A percentile compares a stretch with the other conserved stretches of the same genome.
Conservation (phyloP, 768 basidiomycete species). For the Porpolomopsis calyptriformis region DNA sequence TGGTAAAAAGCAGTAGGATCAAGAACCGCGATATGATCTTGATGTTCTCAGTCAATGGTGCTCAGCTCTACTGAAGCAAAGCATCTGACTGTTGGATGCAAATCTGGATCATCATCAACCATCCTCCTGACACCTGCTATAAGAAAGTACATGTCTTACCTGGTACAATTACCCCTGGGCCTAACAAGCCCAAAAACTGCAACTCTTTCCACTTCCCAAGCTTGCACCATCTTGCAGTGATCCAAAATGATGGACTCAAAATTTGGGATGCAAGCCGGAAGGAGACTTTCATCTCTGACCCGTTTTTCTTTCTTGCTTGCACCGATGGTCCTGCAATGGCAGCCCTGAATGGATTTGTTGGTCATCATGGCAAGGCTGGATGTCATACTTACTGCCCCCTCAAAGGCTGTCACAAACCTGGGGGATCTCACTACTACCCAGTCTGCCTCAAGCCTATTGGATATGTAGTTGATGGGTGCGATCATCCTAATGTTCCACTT, state of each 20-base stretch:
- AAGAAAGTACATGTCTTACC: constrained; percentile 22
- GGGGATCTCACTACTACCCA: constrained; percentile 24
- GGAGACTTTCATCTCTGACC: constrained; percentile 7
- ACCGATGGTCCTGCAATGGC: constrained; percentile 28
- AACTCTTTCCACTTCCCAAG: constrained; percentile 26
- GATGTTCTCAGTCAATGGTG: constrained; percentile 27
- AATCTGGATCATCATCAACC: constrained; percentile 25
- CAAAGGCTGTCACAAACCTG: constrained; percentile 20
- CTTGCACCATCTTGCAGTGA: constrained; percentile 25
- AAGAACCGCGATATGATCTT: constrained; percentile 21
- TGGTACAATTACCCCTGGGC: constrained; percentile 24
- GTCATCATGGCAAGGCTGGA: constrained; percentile 24
- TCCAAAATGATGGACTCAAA: constrained; percentile 24
- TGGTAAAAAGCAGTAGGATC: constrained; percentile 12
- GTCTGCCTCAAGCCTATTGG: constrained; percentile 18
- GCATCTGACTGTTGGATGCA: constrained; percentile 31
- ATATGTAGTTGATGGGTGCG: constrained; percentile 13
- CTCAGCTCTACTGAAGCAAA: constrained; percentile 31
- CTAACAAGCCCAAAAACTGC: constrained; percentile 26
- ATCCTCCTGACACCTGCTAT: constrained; percentile 20
- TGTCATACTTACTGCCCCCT: constrained; percentile 26
- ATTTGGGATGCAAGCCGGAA: constrained; percentile 13
- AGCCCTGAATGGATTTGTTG: constrained; percentile 23
- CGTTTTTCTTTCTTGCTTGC: constrained; percentile 16
- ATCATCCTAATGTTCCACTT: constrained; percentile 17